Percentiles rank a stretch among this genome's conserved stretches.
Evolutionary conservation across 2,329 filamentous ascomycete species (phyloP).

Genomic region (Pseudogymnoascus sp.): DNA sequence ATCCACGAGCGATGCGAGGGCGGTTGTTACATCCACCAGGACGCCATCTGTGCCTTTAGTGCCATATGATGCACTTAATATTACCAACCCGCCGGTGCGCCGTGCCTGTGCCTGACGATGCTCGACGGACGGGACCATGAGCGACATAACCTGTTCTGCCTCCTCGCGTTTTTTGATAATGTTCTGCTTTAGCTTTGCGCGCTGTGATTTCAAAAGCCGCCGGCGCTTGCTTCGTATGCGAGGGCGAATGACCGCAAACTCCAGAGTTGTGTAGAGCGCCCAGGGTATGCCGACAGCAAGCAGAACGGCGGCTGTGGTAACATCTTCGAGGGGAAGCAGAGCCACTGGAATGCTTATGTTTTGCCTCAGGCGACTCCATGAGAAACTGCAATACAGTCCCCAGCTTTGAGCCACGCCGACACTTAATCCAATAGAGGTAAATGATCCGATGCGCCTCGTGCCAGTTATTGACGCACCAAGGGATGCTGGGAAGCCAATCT

Average conservation of each 20-base stretch:
- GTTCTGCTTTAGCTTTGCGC: conserved; percentile 29
- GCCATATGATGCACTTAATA: conserved; percentile 34
- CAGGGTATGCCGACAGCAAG: conserved; percentile 31
- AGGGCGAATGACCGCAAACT: conserved; percentile 34
- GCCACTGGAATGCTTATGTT: conserved; percentile 31
- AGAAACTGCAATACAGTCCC: conserved; percentile 31
- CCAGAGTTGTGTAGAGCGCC: conserved; percentile 31
- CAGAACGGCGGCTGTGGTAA: conserved; percentile 28
- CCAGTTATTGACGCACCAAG: conserved; percentile 30
- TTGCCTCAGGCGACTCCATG: conserved; percentile 34
- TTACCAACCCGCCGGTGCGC: conserved; percentile 29
- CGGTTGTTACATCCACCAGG: conserved; percentile 33
- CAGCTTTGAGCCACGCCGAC: conserved; percentile 28
- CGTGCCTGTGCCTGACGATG: conserved; percentile 31
- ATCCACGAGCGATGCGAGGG: conserved; percentile 36
- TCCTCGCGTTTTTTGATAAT: conserved; percentile 30
- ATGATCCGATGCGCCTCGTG: conserved; percentile 29
- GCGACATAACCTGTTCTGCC: conserved; percentile 30
- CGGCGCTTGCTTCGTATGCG: conserved; percentile 29
- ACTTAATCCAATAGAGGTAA: conserved; percentile 32
- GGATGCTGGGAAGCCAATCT: conserved; percentile 24
- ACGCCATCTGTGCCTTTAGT: conserved; percentile 16
- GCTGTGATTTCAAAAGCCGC: conserved; percentile 27
- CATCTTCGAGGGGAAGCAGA: conserved; percentile 28
- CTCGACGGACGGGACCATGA: conserved; percentile 33